Evolutionary conservation across 2,329 filamentous ascomycete genomes (phyloP).

Genomic region (Fusarium sp.): DNA sequence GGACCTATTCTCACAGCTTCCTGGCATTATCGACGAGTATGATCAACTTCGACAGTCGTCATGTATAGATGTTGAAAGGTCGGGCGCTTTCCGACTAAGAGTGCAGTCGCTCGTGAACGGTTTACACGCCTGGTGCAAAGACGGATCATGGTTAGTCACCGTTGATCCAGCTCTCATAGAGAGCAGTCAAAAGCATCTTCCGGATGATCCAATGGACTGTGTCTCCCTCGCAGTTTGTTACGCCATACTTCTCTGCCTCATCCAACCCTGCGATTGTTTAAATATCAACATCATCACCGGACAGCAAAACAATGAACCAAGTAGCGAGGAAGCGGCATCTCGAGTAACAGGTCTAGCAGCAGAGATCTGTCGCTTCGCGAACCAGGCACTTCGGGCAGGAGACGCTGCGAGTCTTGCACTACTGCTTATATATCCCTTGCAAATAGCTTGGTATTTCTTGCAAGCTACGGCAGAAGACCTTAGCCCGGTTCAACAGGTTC

Average conservation of each 20-base stretch:
- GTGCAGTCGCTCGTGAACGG: background rate
- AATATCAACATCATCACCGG: background rate
- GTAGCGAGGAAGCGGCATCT: background rate
- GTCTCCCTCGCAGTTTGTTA: slow-evolving; percentile 12
- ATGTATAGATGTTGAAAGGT: background rate
- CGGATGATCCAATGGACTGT: slow-evolving; percentile 7
- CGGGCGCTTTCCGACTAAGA: background rate
- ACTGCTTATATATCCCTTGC: slow-evolving; percentile 18
- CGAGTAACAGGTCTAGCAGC: background rate
- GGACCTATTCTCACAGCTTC: slow-evolving; percentile 17
- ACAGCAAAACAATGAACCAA: rapidly evolving
- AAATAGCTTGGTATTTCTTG: slow-evolving; percentile 24
- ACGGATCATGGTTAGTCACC: slow-evolving; percentile 6
- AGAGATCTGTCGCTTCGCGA: slow-evolving; percentile 21
- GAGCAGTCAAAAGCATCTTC: background rate
- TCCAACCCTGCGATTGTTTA: slow-evolving; percentile 12
- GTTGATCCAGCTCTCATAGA: background rate
- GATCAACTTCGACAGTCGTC: background rate
- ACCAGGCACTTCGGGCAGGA: background rate
- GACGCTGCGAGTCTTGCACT: slow-evolving; percentile 2
- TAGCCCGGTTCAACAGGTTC: background rate
- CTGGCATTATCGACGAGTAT: slow-evolving; percentile 6
- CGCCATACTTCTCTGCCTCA: slow-evolving; percentile 17
- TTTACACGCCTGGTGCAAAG: slow-evolving; percentile 5
- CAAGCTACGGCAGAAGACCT: background rate